Evolutionary conservation across 1,139 yeast genomes (phyloP).

Genomic region (Groenewaldozyma auringiensis): DNA sequence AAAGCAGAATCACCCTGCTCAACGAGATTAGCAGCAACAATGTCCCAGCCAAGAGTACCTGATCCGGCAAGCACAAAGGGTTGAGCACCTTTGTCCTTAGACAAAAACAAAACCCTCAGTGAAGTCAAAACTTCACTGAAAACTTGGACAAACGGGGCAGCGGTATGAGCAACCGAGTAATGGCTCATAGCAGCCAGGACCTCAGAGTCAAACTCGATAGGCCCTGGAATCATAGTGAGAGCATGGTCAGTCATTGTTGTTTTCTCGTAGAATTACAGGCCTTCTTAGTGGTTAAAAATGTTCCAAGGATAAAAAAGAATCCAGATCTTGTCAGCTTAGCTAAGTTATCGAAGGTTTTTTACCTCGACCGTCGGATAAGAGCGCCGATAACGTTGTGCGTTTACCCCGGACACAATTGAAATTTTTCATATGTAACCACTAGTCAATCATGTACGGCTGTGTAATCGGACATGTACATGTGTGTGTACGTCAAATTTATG

Average conservation of each 20-base stretch:
- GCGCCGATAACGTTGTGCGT: no score
- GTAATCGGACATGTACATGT: no score
- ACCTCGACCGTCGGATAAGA: no score
- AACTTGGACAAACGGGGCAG: conserved; percentile 74
- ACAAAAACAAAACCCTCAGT: conserved; percentile 67
- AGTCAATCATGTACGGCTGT: no score
- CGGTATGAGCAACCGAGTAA: conserved; percentile 83
- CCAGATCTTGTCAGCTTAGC: no score
- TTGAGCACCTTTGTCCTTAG: conserved; percentile 57
- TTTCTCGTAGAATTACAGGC: no score
- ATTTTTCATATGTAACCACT: no score
- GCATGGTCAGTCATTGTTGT: conserved; percentile 12
- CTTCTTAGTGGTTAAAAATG: no score
- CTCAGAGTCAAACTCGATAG: conserved; percentile 77
- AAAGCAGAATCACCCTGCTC: conserved; percentile 55
- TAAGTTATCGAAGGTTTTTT: no score
- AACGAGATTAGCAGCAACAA: conserved; percentile 71
- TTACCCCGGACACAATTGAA: no score
- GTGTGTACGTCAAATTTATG: no score
- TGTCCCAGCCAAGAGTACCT: conserved; percentile 95
- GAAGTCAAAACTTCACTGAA: conserved; percentile 63
- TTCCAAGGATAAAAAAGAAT: no score
- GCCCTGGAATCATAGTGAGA: conserved; percentile 78
- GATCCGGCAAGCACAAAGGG: conserved; percentile 82
- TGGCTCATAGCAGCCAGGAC: conserved; percentile 79